Base-by-base conservation (phyloP, 2,329 filamentous ascomycete species). In the Exophiala oligosperma region DNA sequence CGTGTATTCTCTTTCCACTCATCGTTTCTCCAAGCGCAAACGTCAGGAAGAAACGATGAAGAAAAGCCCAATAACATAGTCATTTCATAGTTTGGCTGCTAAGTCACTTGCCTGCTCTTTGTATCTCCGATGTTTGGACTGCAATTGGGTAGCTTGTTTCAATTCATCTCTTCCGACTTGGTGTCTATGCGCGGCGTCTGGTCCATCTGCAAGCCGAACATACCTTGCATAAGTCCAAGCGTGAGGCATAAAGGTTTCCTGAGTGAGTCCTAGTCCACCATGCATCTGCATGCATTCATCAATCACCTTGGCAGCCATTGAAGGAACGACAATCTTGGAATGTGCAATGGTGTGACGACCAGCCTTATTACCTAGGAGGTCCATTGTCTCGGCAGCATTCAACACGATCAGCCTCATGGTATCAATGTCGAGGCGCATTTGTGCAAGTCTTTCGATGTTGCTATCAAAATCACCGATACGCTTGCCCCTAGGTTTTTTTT, bases 351-450 rank as follows among this genome's bases (percentile, higher is more conserved):
- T 89, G 70, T 86, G 88, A 62, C 93, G 82, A 0, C 90, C 89
- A 63, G 85, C 85, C 77, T 94, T 94, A 68, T 91, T 88, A 60
- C 91, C 89, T n/a, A 85, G 80, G 57, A 88, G 82, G 76, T 96
- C 91, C 79, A 96, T 95, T 75, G 89, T 89, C 73, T 92, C 86
- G 58, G 91, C 91, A 0, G 91, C 92, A 75, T 96, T 94, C 66
- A 94, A 84, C 7, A 96, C 91, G 35, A 92, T 76, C 12, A 96
- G 83, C 24, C 92, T 87, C 1, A 90, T 88, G 1, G 91, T 84
- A 72, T 95, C 90, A 70, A 95, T 94, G 71, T 95, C 90, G 66
- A 95, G 84, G 32, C 91, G 84, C 2, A 89, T 91, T 69, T 86
- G 88, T 44, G 91, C 91, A 29, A 95, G 88, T 81, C 91, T 92